Base-by-base conservation (phyloP, 257 asterid genomes). In the Mentha longifolia region DNA sequence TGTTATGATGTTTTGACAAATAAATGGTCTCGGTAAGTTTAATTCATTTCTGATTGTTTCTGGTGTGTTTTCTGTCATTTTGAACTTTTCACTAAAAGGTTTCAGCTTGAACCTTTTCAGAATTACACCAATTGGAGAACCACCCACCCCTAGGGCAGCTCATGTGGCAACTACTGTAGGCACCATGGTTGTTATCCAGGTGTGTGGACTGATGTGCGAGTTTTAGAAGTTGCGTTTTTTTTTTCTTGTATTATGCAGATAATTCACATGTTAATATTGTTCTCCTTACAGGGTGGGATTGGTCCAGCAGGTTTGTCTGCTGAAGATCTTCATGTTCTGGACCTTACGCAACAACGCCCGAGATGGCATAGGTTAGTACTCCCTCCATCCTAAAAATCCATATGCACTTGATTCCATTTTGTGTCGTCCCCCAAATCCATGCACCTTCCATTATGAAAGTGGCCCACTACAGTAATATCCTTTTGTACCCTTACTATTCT, bases 91-190 rank as follows among this genome's bases (percentile, higher is more conserved):
- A 14, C 51, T 57, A 13, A 58, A 59, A 60, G 56, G 12, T 55
- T 57, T 52, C 37, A 61, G 54, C 68, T 72, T 50, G 54, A 41
- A 72, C 73, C 28, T 51, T 69, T 70, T 82, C 85, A 94, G 99
- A 77, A 69, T 95, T 49, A 88, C 89, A 69, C 99, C 99, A 50
- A 88, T 92, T 80, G 99, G 99, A 65, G 99, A 95, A 83, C 98
- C 99, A 73, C 99, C 99, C 58, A 88, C 99, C 16, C 99, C 99
- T 35, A 83, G 99, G 80, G 99, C 99, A 81, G 99, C 99, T 78
- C 99, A 95, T 37, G 98, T 95, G 73, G 99, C 98, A 74, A 88
- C 99, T 39, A 96, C 99, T 39, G 99, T 95, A 59, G 99, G 99
- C 71, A 95, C 98, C 52, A 95, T 95, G 99, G 99, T 95, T 35